These are phyloP conservation scores for Lumnitzera littorea DNA, from an alignment of 345 rosid species.

Conservation along the genomic window DNA sequence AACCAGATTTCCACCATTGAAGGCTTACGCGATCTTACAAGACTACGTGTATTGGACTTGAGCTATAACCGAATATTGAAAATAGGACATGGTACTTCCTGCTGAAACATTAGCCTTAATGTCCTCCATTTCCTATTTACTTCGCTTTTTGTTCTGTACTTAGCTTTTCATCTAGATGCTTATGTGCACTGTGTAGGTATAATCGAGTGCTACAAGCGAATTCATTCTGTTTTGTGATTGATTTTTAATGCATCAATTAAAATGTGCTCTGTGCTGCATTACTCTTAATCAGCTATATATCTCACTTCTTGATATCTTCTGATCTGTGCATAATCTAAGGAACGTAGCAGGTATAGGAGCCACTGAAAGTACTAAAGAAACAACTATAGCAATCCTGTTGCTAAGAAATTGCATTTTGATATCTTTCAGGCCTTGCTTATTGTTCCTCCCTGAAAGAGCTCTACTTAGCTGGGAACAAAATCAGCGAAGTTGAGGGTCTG, in stretches of 20 bases:
- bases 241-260: too few relatives aligned
- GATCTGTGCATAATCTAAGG: neutral
- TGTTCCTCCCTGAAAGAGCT: conserved; percentile 92
- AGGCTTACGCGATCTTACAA: conserved; percentile 85
- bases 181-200: too few relatives aligned
- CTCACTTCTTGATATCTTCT: neutral
- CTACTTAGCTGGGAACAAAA: conserved; percentile 88
- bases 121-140: neutral
- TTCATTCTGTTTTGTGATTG: too few relatives aligned
- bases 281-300: too few relatives aligned
- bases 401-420: neutral
- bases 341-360: too few relatives aligned
- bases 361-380: too few relatives aligned
- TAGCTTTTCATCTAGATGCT: too few relatives aligned
- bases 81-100: conserved; percentile 81
- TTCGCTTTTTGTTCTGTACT: neutral
- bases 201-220: too few relatives aligned
- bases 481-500: conserved; percentile 92
- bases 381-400: neutral
- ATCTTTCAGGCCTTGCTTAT: conserved; percentile 69
- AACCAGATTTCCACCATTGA: conserved; percentile 79
- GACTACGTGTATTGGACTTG: conserved; percentile 85
- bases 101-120: neutral
- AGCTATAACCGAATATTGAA: conserved; percentile 83
- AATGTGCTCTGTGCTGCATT: too few relatives aligned